These are phyloP conservation scores for Candida suzukii DNA, from an alignment of 805 yeast genomes.

Conservation along the genomic window DNA sequence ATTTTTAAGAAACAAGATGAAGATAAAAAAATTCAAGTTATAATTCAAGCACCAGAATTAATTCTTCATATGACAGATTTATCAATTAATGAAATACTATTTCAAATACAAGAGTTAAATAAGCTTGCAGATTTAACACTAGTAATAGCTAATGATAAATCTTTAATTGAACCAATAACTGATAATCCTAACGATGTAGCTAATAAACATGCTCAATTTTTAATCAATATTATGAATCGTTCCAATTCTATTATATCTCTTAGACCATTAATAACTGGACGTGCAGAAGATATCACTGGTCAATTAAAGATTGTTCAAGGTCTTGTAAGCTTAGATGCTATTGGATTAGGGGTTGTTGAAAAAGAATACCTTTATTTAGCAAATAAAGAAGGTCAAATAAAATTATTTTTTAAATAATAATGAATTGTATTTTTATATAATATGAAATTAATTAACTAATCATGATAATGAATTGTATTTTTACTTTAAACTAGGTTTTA, in stretches of 20 bases:
- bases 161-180: conserved; percentile 11
- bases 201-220: conserved; percentile 36
- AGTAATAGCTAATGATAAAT: conserved; percentile 12
- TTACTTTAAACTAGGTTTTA: too few relatives aligned
- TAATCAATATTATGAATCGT: conserved; percentile 40
- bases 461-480: too few relatives aligned
- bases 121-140: conserved; percentile 16
- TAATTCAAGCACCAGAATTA: conserved; percentile 19
- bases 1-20: not conserved
- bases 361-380: conserved; percentile 57
- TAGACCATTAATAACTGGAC: conserved; percentile 68
- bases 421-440: too few relatives aligned
- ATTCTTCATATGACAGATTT: conserved; percentile 12
- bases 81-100: conserved; percentile 8
- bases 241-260: conserved; percentile 47
- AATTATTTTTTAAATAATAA: conserved; percentile 37
- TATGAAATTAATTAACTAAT: too few relatives aligned
- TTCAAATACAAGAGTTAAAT: conserved; percentile 12
- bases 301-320: conserved; percentile 56
- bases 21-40: not conserved
- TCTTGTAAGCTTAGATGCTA: conserved; percentile 26
- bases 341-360: conserved; percentile 33
- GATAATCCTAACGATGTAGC: conserved; percentile 14
- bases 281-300: conserved; percentile 81
- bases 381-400: conserved; percentile 45